These are phyloP conservation scores for Exserohilum rostratum DNA, from an alignment of 2,329 filamentous ascomycete genomes.

Conservation along the genomic window DNA sequence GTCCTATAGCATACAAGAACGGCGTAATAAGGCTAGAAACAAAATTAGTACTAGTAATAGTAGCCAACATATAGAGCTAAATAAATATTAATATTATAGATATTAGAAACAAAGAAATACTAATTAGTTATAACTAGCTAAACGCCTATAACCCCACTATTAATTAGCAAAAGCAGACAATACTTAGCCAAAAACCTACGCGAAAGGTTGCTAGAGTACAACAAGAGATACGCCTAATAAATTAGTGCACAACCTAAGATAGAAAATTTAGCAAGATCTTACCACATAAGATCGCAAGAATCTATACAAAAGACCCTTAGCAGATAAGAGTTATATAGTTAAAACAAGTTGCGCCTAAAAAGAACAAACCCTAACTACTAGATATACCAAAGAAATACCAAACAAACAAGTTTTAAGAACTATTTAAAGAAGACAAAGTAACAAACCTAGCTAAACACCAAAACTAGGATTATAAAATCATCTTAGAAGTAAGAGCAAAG, in stretches of 20 bases:
- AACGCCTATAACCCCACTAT: neutral
- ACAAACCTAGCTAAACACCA: neutral
- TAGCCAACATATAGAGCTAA: neutral
- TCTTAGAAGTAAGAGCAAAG: neutral
- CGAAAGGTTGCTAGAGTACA: neutral
- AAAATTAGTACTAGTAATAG: neutral
- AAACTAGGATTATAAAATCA: neutral
- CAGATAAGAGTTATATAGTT: neutral
- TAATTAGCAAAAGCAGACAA: neutral
- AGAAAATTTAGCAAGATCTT: neutral
- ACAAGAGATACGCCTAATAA: neutral
- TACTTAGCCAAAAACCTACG: neutral
- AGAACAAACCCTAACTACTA: neutral
- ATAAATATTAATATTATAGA: neutral
- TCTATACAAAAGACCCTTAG: neutral
- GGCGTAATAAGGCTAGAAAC: neutral
- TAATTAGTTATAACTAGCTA: neutral
- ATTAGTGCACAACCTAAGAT: neutral
- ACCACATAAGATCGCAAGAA: neutral
- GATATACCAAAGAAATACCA: neutral
- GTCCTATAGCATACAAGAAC: neutral
- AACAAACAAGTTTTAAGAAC: neutral
- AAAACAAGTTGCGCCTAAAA: neutral
- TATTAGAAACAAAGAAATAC: neutral
- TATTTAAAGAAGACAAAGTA: neutral